Evolutionary conservation across 1,284 basidiomycete species (phyloP), one percentile per base, ranked within the genome.

Genomic region (Cutaneotrichosporon curvatum): DNA sequence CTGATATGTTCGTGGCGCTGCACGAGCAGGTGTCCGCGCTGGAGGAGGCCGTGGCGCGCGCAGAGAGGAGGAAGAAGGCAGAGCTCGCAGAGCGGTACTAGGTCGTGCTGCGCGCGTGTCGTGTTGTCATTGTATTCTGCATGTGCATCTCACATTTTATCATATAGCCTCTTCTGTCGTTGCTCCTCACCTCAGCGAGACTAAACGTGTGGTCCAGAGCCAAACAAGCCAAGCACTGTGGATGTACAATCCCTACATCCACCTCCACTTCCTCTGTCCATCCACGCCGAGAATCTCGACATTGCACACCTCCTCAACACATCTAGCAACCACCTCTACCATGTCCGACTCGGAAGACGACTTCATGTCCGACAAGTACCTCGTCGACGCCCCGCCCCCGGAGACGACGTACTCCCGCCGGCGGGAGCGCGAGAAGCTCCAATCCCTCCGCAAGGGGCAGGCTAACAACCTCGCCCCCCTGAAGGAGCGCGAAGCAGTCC

Each of bases 321-420:
- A n/a, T n/a, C n/a, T n/a, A n/a, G n/a, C n/a, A n/a, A n/a, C n/a
- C n/a, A 23, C 37, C 9, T 30, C 23, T 21, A 31, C 40, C 12
- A 68, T 68, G 66, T 67, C 68, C 30, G 67, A 69, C 58, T 68
- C 66, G 0, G 70, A 72, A 43, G 70, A 72, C 36, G 70, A 72
- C 51, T 72, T 72, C 61, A 72, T 72, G 70, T 71, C 68, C 15
- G 70, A 72, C 61, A 72, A 71, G 55, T 72, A 62, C 57, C 63
- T 72, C 30, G 55, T 65, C 23, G 64, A 67, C 2, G 38, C 57
- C 4, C 39, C 47, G 15, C 5, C 37, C 4, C 32, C 39, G 2
- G 12, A 36, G 10, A 56, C 57, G 44, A 61, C 60, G 2, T 69
- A 71, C 53, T 47, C 52, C 14, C 58, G 59, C 14, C 51, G 59